Conservation (phyloP, 306 rosid genomes). For the Fagus crenata region DNA sequence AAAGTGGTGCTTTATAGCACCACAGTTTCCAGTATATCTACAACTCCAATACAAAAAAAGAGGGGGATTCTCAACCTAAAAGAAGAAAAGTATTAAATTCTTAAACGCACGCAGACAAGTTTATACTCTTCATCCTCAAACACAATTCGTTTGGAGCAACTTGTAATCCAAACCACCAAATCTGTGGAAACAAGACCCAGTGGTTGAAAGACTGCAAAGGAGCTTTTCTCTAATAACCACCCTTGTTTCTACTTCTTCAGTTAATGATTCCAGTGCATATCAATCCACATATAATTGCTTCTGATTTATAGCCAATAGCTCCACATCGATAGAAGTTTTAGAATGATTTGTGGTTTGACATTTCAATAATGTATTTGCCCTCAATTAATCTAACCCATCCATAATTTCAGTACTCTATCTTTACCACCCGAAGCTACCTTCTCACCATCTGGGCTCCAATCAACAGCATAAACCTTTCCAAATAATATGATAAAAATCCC, state of each 20-base stretch:
- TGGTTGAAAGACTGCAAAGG: background rate
- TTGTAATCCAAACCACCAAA: background rate
- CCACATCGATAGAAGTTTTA: background rate
- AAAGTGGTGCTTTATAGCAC: background rate
- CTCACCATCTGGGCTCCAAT: constrained; percentile 98
- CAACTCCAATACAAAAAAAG: background rate
- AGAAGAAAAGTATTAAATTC: background rate
- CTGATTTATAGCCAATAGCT: background rate
- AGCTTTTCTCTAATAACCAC: background rate
- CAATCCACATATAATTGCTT: background rate
- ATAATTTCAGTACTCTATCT: constrained; percentile 87
- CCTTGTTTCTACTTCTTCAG: background rate
- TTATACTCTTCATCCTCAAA: background rate
- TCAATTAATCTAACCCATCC: constrained; percentile 75
- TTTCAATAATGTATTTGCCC: background rate
- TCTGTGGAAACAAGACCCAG: background rate
- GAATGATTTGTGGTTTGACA: background rate
- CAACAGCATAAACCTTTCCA: constrained; percentile 80
- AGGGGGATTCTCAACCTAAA: background rate
- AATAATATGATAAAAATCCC: constrained; percentile 7
- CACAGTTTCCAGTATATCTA: background rate
- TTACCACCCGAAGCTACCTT: constrained; percentile 98
- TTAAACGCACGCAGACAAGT: background rate
- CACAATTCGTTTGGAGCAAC: too few relatives aligned
- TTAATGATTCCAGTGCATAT: background rate